Evolutionary conservation across 1,139 yeast genomes (phyloP).

Genomic region (Arxiozyma slooffiae): DNA sequence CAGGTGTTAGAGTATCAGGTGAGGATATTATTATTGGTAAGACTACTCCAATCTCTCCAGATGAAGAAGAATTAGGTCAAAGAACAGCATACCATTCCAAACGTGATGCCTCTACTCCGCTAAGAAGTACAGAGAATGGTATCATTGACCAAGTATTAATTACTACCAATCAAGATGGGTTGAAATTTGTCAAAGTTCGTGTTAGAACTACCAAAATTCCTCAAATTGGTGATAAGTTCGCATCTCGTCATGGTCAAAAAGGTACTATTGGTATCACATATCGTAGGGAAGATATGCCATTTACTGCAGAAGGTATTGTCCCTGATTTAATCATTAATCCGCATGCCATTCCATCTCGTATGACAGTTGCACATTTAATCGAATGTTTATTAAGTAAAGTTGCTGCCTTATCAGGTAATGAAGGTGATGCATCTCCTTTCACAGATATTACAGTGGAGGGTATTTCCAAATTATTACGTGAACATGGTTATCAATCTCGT

Average conservation of each 20-base stretch:
- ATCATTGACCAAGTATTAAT: conserved; percentile 94
- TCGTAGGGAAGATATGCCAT: conserved; percentile 98
- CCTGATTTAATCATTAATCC: conserved; percentile 97
- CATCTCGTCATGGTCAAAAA: conserved; percentile 98
- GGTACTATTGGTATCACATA: conserved; percentile 99
- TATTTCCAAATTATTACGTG: conserved; percentile 79
- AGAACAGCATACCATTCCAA: conserved; percentile 96
- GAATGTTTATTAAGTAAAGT: conserved; percentile 95
- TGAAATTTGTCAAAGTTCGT: conserved; percentile 93
- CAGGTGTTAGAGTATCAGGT: conserved; percentile 97
- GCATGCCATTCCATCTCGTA: conserved; percentile 99
- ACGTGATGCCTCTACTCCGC: conserved; percentile 96
- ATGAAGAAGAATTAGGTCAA: conserved; percentile 95
- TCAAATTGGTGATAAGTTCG: conserved; percentile 98
- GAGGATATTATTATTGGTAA: conserved; percentile 98
- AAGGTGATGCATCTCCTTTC: conserved; percentile 98
- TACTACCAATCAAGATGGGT: conserved; percentile 96
- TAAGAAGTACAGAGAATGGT: conserved; percentile 95
- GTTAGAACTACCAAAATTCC: conserved; percentile 98
- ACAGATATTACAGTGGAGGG: conserved; percentile 98
- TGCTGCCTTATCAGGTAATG: conserved; percentile 87
- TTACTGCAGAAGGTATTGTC: conserved; percentile 89
- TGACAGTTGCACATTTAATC: conserved; percentile 99
- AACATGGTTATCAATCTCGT: conserved; percentile 94
- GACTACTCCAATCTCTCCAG: conserved; percentile 97